phyloP scores from a whole-genome alignment of 2,329 filamentous ascomycete species.

The Purpureocillium takamizusanense region DNA sequence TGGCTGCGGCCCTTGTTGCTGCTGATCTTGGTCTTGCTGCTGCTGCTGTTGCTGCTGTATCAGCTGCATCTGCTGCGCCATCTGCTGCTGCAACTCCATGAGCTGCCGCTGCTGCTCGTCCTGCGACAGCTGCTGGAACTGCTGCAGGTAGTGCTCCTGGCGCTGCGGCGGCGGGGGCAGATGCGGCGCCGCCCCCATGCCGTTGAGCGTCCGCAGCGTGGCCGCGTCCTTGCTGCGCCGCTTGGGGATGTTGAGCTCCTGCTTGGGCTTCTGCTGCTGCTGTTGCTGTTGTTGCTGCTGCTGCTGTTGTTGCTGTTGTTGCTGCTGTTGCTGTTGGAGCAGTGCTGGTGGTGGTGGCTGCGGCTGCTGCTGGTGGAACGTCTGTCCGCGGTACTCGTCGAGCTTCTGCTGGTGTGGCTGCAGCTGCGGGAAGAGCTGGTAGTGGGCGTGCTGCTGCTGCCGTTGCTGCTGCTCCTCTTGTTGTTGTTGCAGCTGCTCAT shows the following conservation, averaged over 20 bases:
- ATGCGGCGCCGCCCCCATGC: no score
- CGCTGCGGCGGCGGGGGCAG: neutral
- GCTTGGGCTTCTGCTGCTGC: no score
- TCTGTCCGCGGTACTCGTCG: no score
- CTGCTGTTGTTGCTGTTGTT: no score
- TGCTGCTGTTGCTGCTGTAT: conserved; percentile 1
- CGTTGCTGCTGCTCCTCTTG: neutral
- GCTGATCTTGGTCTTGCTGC: neutral
- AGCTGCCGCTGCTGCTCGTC: neutral
- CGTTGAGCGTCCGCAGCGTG: no score
- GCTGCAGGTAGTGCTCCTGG: neutral
- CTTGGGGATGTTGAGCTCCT: no score
- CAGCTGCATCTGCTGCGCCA: neutral
- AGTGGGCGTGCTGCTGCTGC: conserved; percentile 1
- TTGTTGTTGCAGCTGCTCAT: no score
- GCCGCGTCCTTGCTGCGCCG: no score
- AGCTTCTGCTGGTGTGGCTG: conserved; percentile 2
- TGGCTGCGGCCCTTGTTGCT: neutral
- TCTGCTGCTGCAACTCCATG: conserved; percentile 3
- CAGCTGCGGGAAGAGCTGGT: conserved; percentile 6
- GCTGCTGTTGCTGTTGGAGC: no score
- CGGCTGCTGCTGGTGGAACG: no score
- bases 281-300: no score
- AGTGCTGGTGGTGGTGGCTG: no score
- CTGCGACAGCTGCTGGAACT: neutral